A percentile compares a stretch with the other conserved stretches of the same genome.
These are phyloP conservation scores for Camellia japonica DNA, from an alignment of 148 eudicot genomes.

Conservation along the genomic window DNA sequence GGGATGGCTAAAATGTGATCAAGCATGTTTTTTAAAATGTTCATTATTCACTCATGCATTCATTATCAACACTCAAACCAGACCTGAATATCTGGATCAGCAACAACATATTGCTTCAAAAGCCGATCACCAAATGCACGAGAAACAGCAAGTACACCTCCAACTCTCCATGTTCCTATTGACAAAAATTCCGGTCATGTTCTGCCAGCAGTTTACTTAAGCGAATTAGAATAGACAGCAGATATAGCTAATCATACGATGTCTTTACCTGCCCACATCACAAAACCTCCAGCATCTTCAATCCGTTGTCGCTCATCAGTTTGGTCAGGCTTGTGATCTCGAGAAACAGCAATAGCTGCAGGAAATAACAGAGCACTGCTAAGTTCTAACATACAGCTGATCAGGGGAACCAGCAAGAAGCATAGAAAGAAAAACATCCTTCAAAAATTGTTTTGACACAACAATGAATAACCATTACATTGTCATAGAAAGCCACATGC, in stretches of 20 bases:
- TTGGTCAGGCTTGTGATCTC: constrained; percentile 99
- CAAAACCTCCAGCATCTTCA: constrained; percentile 99
- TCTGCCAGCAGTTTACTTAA: constrained; percentile 8
- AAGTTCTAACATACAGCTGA: not conserved
- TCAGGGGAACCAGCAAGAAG: not conserved
- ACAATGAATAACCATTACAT: not conserved
- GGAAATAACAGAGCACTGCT: constrained; percentile 3
- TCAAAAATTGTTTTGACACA: not conserved
- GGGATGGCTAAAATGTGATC: no score
- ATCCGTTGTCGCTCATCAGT: constrained; percentile 92
- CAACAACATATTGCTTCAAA: constrained; percentile 93
- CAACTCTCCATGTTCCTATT: constrained; percentile 98
- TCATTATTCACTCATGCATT: not conserved
- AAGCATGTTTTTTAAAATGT: not conserved
- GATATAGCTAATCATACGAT: not conserved
- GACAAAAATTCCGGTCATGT: constrained; percentile 13
- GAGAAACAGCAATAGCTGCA: constrained; percentile 92
- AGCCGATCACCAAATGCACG: constrained; percentile 98
- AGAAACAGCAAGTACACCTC: constrained; percentile 98
- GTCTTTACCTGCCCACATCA: constrained; percentile 91
- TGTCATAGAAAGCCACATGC: not conserved
- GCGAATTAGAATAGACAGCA: not conserved
- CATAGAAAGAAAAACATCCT: not conserved
- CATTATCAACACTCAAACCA: not conserved
- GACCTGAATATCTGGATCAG: constrained; percentile 96